phyloP scores from a whole-genome alignment of 352 stramenopile species.

The Globisporangium paddicum region DNA sequence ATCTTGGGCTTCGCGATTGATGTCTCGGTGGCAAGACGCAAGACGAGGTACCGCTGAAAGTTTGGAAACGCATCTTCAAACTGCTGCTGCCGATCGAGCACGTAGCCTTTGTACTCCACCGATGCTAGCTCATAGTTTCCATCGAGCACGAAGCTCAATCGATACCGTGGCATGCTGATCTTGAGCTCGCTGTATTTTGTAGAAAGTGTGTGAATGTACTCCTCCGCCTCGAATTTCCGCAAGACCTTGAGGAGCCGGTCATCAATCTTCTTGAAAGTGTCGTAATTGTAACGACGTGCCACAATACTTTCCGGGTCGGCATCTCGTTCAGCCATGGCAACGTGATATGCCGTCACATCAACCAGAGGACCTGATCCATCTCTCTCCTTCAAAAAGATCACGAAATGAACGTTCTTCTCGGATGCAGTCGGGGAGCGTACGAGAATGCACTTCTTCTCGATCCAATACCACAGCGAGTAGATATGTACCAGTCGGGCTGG shows the following conservation, averaged over 20 bases:
- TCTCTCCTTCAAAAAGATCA: background rate
- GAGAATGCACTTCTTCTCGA: slow-evolving; percentile 34
- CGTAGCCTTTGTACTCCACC: slow-evolving; percentile 33
- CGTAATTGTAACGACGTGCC: slow-evolving; percentile 13
- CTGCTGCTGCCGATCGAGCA: slow-evolving; percentile 29
- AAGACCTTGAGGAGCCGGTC: slow-evolving; percentile 13
- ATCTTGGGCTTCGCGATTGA: slow-evolving; percentile 16
- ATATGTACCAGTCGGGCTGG: slow-evolving; percentile 24
- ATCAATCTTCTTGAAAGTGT: slow-evolving; percentile 19
- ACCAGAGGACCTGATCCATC: background rate
- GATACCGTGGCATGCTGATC: slow-evolving; percentile 40
- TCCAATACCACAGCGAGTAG: slow-evolving; percentile 51
- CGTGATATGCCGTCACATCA: slow-evolving; percentile 27
- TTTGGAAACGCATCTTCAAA: slow-evolving; percentile 32
- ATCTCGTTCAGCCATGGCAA: slow-evolving; percentile 23
- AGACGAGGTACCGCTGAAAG: slow-evolving; percentile 35
- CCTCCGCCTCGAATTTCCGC: slow-evolving; percentile 34
- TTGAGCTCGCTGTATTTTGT: slow-evolving; percentile 16
- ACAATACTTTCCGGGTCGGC: slow-evolving; percentile 14
- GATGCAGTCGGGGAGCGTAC: slow-evolving; percentile 20
- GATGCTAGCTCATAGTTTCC: slow-evolving; percentile 17
- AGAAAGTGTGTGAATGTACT: slow-evolving; percentile 29
- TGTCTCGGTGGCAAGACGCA: slow-evolving; percentile 12
- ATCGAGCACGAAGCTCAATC: slow-evolving; percentile 30
- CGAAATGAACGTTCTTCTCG: background rate